Evolutionary conservation across 345 rosid species (phyloP), one percentile per base, ranked within the genome.

Genomic region (Brassica nigra): DNA sequence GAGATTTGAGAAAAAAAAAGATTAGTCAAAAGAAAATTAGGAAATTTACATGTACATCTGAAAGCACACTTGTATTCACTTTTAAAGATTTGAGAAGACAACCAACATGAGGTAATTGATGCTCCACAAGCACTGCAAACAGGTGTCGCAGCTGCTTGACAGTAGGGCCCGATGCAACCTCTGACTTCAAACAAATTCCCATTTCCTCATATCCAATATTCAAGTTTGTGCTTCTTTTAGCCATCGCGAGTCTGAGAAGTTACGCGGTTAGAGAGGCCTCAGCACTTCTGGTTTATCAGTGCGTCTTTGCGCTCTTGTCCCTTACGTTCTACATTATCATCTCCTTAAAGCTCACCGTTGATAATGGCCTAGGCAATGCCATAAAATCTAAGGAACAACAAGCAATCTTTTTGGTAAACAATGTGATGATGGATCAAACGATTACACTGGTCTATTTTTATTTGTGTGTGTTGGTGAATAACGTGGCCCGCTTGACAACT

Each of bases 221-320:
- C 72, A 84, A 85, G 71, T 93, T 95, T 37, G 88, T 95, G 67
- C 94, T 93, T 30, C 76, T 95, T 65, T 73, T 95, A 61, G 98
- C 99, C 36, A 92, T 92, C 42, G 94, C 98, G 11, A 90, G 98
- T 71, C 85, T 92, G 84, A 87, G 99, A 63, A 91, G 89, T 49
- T 92, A 92, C 42, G 99, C 95, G 0, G 97, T 91, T 20, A 84
- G 84, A 64, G 97, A 92, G 83, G 94, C 97, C 30, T 92, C 97
- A 0, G 97, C 95, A 3, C 88, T 95, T 85, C 86, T 92, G 47
- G 92, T 95, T 85, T 95, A 97, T 97, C 97, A 95, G 76, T 94
- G 91, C 62, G 71, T 89, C 14, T 78, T 88, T 55, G 99, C 99
- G 1, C 85, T 95, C 4, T 83, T 91, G 73, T 89, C 99, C 44